Evolutionary conservation across 106 monocot species (phyloP).

Genomic region (Cymbidium sinense): DNA sequence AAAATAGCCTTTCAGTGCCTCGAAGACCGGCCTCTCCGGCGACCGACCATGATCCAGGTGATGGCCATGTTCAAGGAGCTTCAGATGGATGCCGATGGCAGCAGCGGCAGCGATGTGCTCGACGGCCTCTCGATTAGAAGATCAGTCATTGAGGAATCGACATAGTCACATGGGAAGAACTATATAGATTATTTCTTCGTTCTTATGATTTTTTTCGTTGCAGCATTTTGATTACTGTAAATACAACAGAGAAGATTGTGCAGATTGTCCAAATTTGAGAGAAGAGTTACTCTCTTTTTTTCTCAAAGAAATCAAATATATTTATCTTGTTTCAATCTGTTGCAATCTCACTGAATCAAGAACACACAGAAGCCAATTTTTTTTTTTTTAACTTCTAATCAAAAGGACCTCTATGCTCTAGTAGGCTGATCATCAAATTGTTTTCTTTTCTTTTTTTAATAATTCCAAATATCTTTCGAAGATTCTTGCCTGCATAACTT

Average conservation of each 20-base stretch:
- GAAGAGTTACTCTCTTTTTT: too few relatives aligned
- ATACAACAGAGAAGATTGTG: not conserved
- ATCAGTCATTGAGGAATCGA: slow-evolving; percentile 42
- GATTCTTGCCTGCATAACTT: too few relatives aligned
- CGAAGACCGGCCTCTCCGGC: slow-evolving; percentile 51
- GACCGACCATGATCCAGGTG: slow-evolving; percentile 85
- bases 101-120: slow-evolving; percentile 45
- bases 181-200: slow-evolving; percentile 2
- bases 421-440: too few relatives aligned
- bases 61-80: slow-evolving; percentile 74
- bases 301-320: too few relatives aligned
- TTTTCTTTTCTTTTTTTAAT: too few relatives aligned
- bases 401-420: too few relatives aligned
- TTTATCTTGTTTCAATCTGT: too few relatives aligned
- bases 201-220: not conserved
- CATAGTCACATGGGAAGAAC: not conserved
- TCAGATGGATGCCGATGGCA: slow-evolving; percentile 24
- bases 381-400: too few relatives aligned
- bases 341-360: too few relatives aligned
- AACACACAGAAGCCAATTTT: too few relatives aligned
- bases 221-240: slow-evolving; percentile 7
- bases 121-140: slow-evolving; percentile 36
- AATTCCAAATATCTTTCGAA: too few relatives aligned
- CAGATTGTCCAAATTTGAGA: not conserved
- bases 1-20: slow-evolving; percentile 68